Evolutionary conservation across 2,329 filamentous ascomycete genomes (phyloP).

Genomic region (Pseudogymnoascus sp.): DNA sequence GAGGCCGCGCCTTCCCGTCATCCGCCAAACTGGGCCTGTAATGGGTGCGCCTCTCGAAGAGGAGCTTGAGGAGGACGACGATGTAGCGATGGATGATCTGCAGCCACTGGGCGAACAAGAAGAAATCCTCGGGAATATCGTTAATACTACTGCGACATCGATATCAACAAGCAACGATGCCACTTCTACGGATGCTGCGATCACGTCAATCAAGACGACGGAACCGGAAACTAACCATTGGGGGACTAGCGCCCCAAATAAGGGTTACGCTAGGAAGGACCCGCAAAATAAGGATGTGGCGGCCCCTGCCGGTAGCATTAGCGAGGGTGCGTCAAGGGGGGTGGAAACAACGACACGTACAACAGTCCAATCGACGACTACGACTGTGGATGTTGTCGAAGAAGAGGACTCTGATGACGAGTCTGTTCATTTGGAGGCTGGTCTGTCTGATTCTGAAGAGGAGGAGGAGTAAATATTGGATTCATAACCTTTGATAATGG

Average conservation of each 20-base stretch:
- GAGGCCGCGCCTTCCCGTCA: constrained; percentile 41
- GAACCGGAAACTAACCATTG: not conserved
- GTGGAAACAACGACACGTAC: not conserved
- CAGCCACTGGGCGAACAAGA: constrained; percentile 12
- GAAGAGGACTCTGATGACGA: constrained; percentile 40
- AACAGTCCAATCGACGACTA: constrained; percentile 7
- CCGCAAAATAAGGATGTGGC: constrained; percentile 9
- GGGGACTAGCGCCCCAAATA: constrained; percentile 17
- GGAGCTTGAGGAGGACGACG: constrained; percentile 15
- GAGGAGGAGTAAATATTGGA: constrained; percentile 29
- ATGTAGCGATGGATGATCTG: not conserved
- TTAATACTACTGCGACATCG: constrained; percentile 11
- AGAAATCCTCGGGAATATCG: constrained; percentile 23
- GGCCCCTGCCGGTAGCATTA: not conserved
- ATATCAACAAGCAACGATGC: not conserved
- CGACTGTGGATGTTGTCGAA: constrained; percentile 17
- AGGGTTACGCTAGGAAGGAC: constrained; percentile 14
- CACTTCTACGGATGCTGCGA: not conserved
- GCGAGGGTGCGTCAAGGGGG: constrained; percentile 13
- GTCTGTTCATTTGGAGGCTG: constrained; percentile 40
- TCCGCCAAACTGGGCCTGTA: constrained; percentile 19
- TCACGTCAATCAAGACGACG: not conserved
- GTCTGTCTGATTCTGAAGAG: constrained; percentile 38
- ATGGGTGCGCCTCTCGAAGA: constrained; percentile 24
- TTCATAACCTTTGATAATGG: not conserved